phyloP scores from a whole-genome alignment of 2,329 filamentous ascomycete species.

The Neonectria neomacrospora region DNA sequence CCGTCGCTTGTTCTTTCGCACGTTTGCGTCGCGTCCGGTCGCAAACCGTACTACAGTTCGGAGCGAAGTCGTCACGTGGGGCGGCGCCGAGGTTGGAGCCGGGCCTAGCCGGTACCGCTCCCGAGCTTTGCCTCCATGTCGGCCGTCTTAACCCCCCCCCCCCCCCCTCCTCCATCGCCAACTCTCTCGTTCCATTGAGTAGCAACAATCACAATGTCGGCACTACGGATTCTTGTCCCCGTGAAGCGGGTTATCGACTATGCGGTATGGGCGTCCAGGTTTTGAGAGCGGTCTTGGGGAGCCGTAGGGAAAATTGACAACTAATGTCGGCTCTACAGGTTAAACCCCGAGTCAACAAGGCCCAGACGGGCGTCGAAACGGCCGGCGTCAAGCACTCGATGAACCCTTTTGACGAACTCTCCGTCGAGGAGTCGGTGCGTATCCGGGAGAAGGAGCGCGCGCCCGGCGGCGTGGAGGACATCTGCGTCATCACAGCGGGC shows the following conservation, averaged over 20 bases:
- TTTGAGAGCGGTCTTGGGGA: background rate
- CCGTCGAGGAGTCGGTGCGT: conserved; percentile 93
- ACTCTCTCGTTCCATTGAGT: conserved; percentile 40
- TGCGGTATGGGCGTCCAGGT: conserved; percentile 65
- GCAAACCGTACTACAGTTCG: conserved; percentile 24
- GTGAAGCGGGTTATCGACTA: conserved; percentile 90
- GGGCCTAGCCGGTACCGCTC: conserved; percentile 55
- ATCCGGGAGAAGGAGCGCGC: conserved; percentile 87
- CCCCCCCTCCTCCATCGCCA: conserved; percentile 33
- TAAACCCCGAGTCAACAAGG: conserved; percentile 76
- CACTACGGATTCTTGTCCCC: conserved; percentile 80
- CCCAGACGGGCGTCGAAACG: conserved; percentile 89
- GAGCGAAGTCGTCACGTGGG: conserved; percentile 50
- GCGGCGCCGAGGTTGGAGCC: conserved; percentile 55
- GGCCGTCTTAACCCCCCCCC: conserved; percentile 35
- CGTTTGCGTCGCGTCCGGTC: conserved; percentile 14
- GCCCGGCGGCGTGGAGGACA: conserved; percentile 84
- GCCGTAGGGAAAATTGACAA: conserved; percentile 3
- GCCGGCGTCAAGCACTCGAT: conserved; percentile 95
- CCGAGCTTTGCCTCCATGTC: conserved; percentile 45
- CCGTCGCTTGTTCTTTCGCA: conserved; percentile 23
- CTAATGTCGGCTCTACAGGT: conserved; percentile 57
- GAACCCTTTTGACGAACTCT: conserved; percentile 99
- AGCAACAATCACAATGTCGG: conserved; percentile 62
- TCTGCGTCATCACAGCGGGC: conserved; percentile 88